A percentile compares a stretch with the other conserved stretches of the same genome.
Conservation (phyloP, 805 yeast genomes). For the Ogataea wickerhamii region DNA sequence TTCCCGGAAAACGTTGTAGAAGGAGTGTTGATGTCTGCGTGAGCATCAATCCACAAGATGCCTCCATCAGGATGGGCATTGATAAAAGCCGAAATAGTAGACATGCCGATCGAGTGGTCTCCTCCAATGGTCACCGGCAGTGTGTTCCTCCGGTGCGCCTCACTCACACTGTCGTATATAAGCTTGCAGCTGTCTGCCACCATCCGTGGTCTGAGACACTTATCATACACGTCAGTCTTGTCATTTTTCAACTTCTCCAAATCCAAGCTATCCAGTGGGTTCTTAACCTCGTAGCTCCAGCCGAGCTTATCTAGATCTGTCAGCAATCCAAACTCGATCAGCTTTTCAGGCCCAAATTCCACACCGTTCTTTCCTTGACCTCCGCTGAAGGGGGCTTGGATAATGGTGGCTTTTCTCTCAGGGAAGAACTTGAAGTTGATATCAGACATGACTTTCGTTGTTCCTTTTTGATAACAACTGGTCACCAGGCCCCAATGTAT, state of each 20-base stretch:
- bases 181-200: slow-evolving; percentile 70
- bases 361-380: slow-evolving; percentile 96
- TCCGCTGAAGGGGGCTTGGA: slow-evolving; percentile 91
- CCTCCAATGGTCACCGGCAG: slow-evolving; percentile 91
- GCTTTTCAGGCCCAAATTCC: slow-evolving; percentile 85
- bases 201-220: slow-evolving; percentile 66
- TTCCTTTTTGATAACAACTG: too few species aligned
- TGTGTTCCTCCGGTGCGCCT: slow-evolving; percentile 43
- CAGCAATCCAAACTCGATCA: slow-evolving; percentile 68
- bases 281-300: slow-evolving; percentile 56
- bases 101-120: slow-evolving; percentile 94
- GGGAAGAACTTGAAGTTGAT: slow-evolving; percentile 52
- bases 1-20: slow-evolving; percentile 81
- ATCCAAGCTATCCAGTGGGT: slow-evolving; percentile 51
- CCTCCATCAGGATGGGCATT: slow-evolving; percentile 82
- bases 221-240: slow-evolving; percentile 47
- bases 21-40: slow-evolving; percentile 94
- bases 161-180: slow-evolving; percentile 58
- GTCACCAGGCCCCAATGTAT: too few species aligned
- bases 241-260: slow-evolving; percentile 42
- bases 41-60: slow-evolving; percentile 95
- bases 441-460: slow-evolving; percentile 9
- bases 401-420: slow-evolving; percentile 56
- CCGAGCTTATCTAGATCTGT: slow-evolving; percentile 62
- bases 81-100: slow-evolving; percentile 83